Conservation (phyloP, 2,329 filamentous ascomycete genomes). For the Xylariaceae sp. region DNA sequence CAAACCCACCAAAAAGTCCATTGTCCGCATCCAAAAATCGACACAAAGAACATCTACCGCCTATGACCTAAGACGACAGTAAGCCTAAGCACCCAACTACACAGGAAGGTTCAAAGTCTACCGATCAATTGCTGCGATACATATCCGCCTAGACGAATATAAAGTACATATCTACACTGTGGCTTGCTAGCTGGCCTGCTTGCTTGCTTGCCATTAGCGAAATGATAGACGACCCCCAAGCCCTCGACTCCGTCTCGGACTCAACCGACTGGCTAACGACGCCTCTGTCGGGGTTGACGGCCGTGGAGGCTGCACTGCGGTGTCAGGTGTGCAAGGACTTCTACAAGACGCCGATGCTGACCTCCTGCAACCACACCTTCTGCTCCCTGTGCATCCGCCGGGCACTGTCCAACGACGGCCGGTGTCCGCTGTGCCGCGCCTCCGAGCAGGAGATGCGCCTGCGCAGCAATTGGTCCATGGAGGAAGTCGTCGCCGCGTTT, state of each 20-base stretch:
- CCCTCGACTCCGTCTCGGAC: slow-evolving; percentile 61
- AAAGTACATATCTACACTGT: background rate
- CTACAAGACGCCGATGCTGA: slow-evolving; percentile 92
- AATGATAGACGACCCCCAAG: slow-evolving; percentile 25
- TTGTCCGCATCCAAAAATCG: background rate
- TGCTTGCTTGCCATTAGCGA: background rate
- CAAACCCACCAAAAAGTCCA: background rate
- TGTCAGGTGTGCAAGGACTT: slow-evolving; percentile 99
- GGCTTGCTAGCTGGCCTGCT: too few relatives aligned
- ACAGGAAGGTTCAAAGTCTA: too few relatives aligned
- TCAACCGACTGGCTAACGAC: slow-evolving; percentile 85
- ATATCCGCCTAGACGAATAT: too few relatives aligned
- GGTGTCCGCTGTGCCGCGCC: slow-evolving; percentile 82
- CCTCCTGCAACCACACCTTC: slow-evolving; percentile 92
- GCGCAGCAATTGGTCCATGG: slow-evolving; percentile 79
- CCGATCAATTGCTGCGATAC: too few relatives aligned
- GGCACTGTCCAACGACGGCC: slow-evolving; percentile 78
- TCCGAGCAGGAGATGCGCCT: slow-evolving; percentile 83
- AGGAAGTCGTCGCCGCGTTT: slow-evolving; percentile 84
- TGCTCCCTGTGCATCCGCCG: slow-evolving; percentile 94
- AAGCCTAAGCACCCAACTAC: too few relatives aligned
- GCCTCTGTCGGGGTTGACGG: slow-evolving; percentile 64
- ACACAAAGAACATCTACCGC: background rate
- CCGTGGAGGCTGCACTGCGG: slow-evolving; percentile 82
- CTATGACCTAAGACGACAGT: background rate